A percentile compares a stretch with the other conserved stretches of the same genome.
phyloP scores from a whole-genome alignment of 441 rosid species.

The Eruca vesicaria region DNA sequence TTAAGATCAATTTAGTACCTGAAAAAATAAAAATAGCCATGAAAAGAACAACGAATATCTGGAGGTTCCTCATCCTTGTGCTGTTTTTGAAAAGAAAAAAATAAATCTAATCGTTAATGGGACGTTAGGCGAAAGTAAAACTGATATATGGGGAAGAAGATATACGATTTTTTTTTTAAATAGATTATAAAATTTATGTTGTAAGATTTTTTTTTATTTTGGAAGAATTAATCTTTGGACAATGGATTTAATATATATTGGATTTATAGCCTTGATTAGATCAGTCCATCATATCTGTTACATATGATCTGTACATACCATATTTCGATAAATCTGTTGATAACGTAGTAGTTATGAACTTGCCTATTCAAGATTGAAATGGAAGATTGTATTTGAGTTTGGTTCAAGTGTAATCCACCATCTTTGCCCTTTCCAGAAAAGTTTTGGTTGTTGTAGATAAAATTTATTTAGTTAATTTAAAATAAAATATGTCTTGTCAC shows the following conservation, averaged over 20 bases:
- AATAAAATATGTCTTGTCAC: no score
- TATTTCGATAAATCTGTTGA: slow-evolving; percentile 1
- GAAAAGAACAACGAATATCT: slow-evolving; percentile 5
- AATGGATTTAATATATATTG: no score
- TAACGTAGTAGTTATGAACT: not conserved
- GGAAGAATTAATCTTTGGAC: no score
- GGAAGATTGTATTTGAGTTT: no score
- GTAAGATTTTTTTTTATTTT: not conserved
- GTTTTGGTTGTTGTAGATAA: not conserved
- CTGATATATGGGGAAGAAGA: not conserved
- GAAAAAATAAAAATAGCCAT: slow-evolving; percentile 24
- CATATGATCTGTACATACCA: not conserved
- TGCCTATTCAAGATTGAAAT: no score
- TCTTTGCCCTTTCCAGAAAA: not conserved
- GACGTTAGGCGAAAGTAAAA: not conserved
- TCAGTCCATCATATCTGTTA: not conserved
- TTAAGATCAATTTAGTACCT: not conserved
- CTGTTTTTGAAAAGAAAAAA: not conserved
- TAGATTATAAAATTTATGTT: not conserved
- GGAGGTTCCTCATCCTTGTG: slow-evolving; percentile 25
- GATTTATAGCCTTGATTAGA: no score
- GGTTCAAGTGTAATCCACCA: no score
- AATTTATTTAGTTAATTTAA: no score
- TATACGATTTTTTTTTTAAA: not conserved
- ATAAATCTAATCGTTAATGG: not conserved